phyloP scores from a whole-genome alignment of 768 basidiomycete species.

The Coprinopsis marcescibilis region DNA sequence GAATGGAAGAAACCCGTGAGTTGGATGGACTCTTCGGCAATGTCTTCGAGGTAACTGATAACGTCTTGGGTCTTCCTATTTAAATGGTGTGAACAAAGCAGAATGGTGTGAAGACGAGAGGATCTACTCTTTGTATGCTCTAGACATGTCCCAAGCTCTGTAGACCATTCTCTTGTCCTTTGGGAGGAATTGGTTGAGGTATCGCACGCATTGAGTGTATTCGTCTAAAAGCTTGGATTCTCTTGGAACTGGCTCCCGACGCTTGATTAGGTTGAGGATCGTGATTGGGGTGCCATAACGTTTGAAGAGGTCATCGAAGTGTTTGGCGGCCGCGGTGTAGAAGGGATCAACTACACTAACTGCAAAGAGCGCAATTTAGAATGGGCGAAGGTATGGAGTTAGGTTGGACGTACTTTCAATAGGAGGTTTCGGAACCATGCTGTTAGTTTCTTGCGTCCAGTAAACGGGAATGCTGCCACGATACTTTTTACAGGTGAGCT shows the following conservation, averaged over 20 bases:
- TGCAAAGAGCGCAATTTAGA: slow-evolving; percentile 23
- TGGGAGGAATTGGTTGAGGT: slow-evolving; percentile 94
- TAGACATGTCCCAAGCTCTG: slow-evolving; percentile 93
- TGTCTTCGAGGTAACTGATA: slow-evolving; percentile 89
- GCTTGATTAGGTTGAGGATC: slow-evolving; percentile 93
- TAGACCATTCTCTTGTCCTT: slow-evolving; percentile 82
- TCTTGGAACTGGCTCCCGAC: slow-evolving; percentile 67
- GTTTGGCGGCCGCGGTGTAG: slow-evolving; percentile 85
- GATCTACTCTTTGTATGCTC: slow-evolving; percentile 86
- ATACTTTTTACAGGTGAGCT: slow-evolving; percentile 43
- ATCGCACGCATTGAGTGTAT: slow-evolving; percentile 86
- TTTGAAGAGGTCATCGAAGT: slow-evolving; percentile 87
- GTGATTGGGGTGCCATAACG: slow-evolving; percentile 89
- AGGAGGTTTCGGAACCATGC: slow-evolving; percentile 89
- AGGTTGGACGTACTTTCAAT: slow-evolving; percentile 84
- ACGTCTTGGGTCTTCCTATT: slow-evolving; percentile 90
- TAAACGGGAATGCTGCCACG: slow-evolving; percentile 93
- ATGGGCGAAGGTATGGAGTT: neutral
- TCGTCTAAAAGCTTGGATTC: slow-evolving; percentile 89
- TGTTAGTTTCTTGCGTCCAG: slow-evolving; percentile 92
- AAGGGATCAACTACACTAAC: slow-evolving; percentile 94
- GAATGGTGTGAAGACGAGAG: neutral
- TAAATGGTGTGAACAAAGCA: neutral
- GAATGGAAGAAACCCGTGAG: slow-evolving; percentile 95
- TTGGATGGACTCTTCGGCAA: slow-evolving; percentile 89